Evolutionary conservation across 352 stramenopile species (phyloP), one percentile per base, ranked within the genome.

Genomic region (Bremia lactucae): DNA sequence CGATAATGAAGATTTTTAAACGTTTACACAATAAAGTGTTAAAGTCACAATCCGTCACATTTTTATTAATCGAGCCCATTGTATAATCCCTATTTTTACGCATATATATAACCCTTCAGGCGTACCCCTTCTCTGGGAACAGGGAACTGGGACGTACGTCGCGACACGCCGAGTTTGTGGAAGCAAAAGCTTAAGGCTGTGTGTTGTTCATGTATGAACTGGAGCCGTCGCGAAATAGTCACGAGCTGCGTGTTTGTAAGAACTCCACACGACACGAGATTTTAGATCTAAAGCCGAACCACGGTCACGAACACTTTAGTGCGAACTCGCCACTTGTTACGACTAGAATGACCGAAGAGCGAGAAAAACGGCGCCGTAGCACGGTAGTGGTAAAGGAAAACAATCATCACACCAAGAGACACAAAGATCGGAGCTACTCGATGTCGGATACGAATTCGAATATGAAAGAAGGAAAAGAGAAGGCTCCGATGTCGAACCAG

Each of bases 201-300:
- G 55, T 78, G 55, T 58, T 85, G 29, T 55, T 69, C 36, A 64
- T 61, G 39, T 72, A 82, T 57, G 72, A 88, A 33, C 82, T 84
- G 40, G 63, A 77, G 5, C 47, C 53, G 15, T 59, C 69, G 2
- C 37, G 69, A 20, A 68, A 36, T 9, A 71, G 39, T 3, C 57
- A 72, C 16, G 66, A 88, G 35, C 59, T 86, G 44, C 47, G 38
- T 20, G 50, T 49, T 18, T 71, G 58, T 22, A 46, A 68, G 45
- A 69, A 80, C 49, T 63, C 54, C 40, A 65, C 54, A 1, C 52
- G 58, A 16, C 65, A 76, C 33, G 75, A 72, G 0, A 80, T 73
- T 26, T 42, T 72, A 31, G 68, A 65, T 34, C 47, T 85, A 3
- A 80, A 82, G 46, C 39, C 44, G 19, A 61, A 34, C 29, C 68